Percentiles rank a stretch among this genome's conserved stretches.
Evolutionary conservation across 441 rosid species (phyloP).

Genomic region (Manihot esculenta): DNA sequence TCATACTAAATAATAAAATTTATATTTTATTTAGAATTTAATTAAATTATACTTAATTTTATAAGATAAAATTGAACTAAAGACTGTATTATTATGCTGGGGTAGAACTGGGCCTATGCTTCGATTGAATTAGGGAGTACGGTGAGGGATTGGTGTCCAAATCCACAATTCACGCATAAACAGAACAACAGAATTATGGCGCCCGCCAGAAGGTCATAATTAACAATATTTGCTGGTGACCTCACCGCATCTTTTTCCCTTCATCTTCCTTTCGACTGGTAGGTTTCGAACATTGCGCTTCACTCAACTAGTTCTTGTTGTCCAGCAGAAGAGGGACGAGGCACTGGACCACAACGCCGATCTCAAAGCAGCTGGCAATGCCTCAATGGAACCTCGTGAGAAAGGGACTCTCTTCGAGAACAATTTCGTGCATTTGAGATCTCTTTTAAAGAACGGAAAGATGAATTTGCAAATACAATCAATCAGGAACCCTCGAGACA

Average conservation of each 20-base stretch:
- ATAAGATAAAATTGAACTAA: no score
- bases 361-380: no score
- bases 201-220: slow-evolving; percentile 34
- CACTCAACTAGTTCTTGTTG: slow-evolving; percentile 1
- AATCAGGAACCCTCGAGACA: slow-evolving; percentile 24
- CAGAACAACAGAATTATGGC: no score
- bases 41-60: no score
- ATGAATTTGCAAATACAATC: slow-evolving; percentile 29
- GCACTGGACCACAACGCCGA: slow-evolving; percentile 24
- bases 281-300: slow-evolving; percentile 26
- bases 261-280: slow-evolving; percentile 43
- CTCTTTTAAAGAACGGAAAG: slow-evolving; percentile 31
- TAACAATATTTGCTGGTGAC: no score
- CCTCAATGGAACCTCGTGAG: slow-evolving; percentile 27
- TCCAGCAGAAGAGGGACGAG: slow-evolving; percentile 46
- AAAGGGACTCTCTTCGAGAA: slow-evolving; percentile 41
- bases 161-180: no score
- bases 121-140: no score
- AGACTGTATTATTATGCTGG: no score
- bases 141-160: no score
- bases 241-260: slow-evolving; percentile 23
- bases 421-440: slow-evolving; percentile 35
- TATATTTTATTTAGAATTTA: no score
- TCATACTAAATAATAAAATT: no score
- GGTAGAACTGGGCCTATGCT: no score